Base-by-base conservation (phyloP, 2,329 filamentous ascomycete species). In the Exserohilum turcica region DNA sequence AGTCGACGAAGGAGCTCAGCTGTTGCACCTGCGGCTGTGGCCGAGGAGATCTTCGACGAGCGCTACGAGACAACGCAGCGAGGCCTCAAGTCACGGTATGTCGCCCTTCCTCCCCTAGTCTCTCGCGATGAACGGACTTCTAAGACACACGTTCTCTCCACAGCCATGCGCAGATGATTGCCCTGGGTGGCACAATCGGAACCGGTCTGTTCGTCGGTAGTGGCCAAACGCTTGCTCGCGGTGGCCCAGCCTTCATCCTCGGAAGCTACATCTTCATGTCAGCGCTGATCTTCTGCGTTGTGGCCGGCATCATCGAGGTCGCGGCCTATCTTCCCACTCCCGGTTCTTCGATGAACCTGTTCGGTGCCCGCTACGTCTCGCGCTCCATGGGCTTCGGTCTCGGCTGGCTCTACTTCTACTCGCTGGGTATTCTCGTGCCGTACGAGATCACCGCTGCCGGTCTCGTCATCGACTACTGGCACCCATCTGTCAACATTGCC, bases 171-270 rank as follows among this genome's bases (percentile, higher is more conserved):
- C 80, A 85, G 70, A 84, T 85, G 82, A 85, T 85, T 69, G 80
- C 82, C 54, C 82, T 84, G n/a, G 82, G 82, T 59, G 82, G 82
- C 47, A 82, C 82, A 13, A 84, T 85, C 52, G 82, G 82, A 61
- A 83, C 82, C 56, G 82, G 82, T 71, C 82, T 85, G 71, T 85
- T 84, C 66, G 82, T 85, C 57, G 82, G 82, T 53, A 82, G 80
- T 19, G 82, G 82, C 57, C 70, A 75, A 57, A 82, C 82, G 18
- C 73, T 84, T 76, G 48, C 56, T 44, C 65, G 65, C 27, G 65
- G 66, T 21, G 66, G 66, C 12, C 66, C 66, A 33, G 66, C 64
- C 13, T 66, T 67, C 43, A 65, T 69, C 35, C 42, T 68, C 21
- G 24, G 70, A 67, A 65, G 68, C 64, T 67, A 68, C 67, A 61